Percentiles rank a stretch among this genome's conserved stretches.
Evolutionary conservation across 2,329 filamentous ascomycete genomes (phyloP).

Genomic region (Fusarium penzigii): DNA sequence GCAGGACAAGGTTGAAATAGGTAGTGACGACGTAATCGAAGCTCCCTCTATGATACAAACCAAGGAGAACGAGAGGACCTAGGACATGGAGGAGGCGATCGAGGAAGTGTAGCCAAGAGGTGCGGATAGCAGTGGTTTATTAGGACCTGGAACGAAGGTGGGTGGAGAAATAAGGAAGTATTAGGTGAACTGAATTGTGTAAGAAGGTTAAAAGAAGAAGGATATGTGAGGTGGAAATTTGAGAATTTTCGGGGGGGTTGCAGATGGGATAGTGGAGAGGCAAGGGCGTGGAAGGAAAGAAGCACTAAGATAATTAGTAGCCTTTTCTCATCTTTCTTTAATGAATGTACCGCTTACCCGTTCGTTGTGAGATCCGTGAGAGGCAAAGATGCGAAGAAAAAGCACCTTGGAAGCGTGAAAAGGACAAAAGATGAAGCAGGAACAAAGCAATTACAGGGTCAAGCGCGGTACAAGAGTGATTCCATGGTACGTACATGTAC

Average conservation of each 20-base stretch:
- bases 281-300: background rate
- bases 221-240: conserved; percentile 5
- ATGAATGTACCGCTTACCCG: background rate
- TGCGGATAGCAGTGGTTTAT: conserved; percentile 21
- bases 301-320: background rate
- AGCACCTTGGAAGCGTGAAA: background rate
- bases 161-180: conserved; percentile 18
- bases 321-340: background rate
- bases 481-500: background rate
- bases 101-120: conserved; percentile 16
- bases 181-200: background rate
- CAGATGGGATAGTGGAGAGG: conserved; percentile 13
- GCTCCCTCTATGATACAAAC: conserved; percentile 9
- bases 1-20: conserved; percentile 9
- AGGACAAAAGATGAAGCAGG: background rate
- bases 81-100: conserved; percentile 17
- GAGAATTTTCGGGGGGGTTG: background rate
- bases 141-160: conserved; percentile 28
- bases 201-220: conserved; percentile 17
- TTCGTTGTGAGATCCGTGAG: background rate
- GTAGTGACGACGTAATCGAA: background rate
- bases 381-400: background rate
- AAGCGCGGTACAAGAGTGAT: too few species aligned
- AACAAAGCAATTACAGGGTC: background rate
- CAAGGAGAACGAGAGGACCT: conserved; percentile 19